Percentiles rank a stretch among this genome's conserved stretches.
Conservation (phyloP, 805 yeast genomes). For the Yarrowia sp. region DNA sequence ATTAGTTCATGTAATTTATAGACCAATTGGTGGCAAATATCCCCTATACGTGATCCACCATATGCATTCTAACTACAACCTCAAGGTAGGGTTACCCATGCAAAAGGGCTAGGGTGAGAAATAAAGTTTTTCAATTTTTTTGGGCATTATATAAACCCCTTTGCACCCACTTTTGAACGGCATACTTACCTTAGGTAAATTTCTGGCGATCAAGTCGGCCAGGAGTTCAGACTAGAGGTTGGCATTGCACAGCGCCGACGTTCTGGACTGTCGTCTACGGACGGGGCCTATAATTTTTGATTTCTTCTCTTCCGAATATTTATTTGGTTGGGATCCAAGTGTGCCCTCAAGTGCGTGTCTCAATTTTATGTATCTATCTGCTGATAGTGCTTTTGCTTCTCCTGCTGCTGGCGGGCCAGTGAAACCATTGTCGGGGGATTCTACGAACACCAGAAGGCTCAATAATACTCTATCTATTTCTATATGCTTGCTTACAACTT, state of each 20-base stretch:
- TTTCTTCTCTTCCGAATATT: neutral
- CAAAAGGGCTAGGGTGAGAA: neutral
- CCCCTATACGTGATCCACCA: no score
- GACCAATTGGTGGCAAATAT: neutral
- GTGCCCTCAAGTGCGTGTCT: neutral
- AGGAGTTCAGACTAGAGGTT: constrained; percentile 19
- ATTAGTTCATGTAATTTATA: neutral
- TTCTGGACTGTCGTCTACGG: constrained; percentile 25
- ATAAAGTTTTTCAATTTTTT: neutral
- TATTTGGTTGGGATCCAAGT: neutral
- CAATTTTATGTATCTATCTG: constrained; percentile 14
- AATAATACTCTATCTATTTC: neutral
- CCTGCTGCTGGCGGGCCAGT: constrained; percentile 15
- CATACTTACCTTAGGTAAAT: constrained; percentile 21
- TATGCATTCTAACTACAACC: no score
- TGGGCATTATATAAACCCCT: neutral
- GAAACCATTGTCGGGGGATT: neutral
- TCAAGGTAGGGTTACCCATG: constrained; percentile 12
- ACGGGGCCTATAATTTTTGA: constrained; percentile 25
- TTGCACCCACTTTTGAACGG: neutral
- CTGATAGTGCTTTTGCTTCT: constrained; percentile 15
- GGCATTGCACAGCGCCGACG: constrained; percentile 27
- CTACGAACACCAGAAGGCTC: no score
- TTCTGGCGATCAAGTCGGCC: constrained; percentile 27
- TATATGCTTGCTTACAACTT: neutral